phyloP scores from a whole-genome alignment of 2,329 filamentous ascomycete genomes.

The Neonectria punicea region DNA sequence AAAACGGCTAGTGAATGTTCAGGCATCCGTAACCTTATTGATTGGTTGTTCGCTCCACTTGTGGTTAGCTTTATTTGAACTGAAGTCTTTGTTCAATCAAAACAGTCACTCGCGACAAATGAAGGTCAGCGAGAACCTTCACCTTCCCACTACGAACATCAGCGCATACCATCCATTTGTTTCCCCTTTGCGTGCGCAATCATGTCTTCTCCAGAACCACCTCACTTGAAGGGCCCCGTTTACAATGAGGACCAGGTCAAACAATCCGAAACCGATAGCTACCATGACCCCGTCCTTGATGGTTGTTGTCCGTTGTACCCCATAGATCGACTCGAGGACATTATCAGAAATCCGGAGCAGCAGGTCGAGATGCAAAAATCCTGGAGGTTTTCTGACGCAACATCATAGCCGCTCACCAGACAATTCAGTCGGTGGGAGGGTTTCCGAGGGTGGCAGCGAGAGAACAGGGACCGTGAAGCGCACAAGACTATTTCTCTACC shows the following conservation, averaged over 20 bases:
- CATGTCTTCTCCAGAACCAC: not conserved
- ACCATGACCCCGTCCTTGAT: slow-evolving; percentile 44
- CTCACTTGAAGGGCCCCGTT: too few species aligned
- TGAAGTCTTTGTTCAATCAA: too few species aligned
- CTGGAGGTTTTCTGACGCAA: not conserved
- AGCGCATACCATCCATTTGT: too few species aligned
- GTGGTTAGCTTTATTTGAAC: too few species aligned
- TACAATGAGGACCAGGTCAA: too few species aligned
- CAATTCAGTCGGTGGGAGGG: slow-evolving; percentile 44
- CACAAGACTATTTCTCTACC: too few species aligned
- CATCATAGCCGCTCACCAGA: slow-evolving; percentile 28
- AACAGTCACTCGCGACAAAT: too few species aligned
- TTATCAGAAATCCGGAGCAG: slow-evolving; percentile 33
- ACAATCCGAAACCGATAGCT: slow-evolving; percentile 34
- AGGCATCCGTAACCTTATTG: too few species aligned
- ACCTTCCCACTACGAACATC: too few species aligned
- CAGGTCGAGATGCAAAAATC: slow-evolving; percentile 20
- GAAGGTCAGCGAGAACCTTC: too few species aligned
- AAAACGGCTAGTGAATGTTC: too few species aligned
- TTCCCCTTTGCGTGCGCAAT: not conserved
- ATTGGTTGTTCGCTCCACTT: too few species aligned
- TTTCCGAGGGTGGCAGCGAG: slow-evolving; percentile 47
- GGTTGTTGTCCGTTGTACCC: slow-evolving; percentile 47
- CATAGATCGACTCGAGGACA: slow-evolving; percentile 40
- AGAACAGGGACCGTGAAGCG: slow-evolving; percentile 34